A percentile compares a stretch with the other conserved stretches of the same genome.
Evolutionary conservation across 2,329 filamentous ascomycete genomes (phyloP).

Genomic region (Penicillium vulpinum): DNA sequence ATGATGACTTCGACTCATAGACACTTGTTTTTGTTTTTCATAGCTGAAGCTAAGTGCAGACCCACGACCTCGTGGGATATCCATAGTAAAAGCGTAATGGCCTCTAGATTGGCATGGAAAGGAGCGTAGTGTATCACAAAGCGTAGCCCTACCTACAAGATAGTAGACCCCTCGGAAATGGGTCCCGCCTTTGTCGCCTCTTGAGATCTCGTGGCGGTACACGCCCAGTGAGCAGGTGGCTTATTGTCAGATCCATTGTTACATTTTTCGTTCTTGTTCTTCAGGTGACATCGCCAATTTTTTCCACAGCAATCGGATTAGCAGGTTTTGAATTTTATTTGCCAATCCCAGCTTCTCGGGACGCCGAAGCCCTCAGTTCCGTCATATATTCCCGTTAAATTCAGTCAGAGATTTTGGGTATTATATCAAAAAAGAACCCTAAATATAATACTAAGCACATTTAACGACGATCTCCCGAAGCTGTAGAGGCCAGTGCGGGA

Average conservation of each 20-base stretch:
- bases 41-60: not conserved
- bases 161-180: no score
- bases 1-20: no score
- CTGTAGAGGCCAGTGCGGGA: slow-evolving; percentile 55
- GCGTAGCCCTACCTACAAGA: no score
- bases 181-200: not conserved
- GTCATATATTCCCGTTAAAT: slow-evolving; percentile 42
- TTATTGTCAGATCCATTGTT: not conserved
- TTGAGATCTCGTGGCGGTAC: not conserved
- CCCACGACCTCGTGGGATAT: slow-evolving; percentile 34
- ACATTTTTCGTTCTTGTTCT: no score
- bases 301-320: not conserved
- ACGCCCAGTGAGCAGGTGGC: not conserved
- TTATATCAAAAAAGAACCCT: slow-evolving; percentile 20
- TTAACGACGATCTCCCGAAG: slow-evolving; percentile 36
- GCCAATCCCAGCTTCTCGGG: slow-evolving; percentile 49
- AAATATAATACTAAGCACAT: slow-evolving; percentile 18
- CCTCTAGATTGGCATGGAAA: not conserved
- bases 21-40: no score
- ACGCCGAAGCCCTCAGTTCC: slow-evolving; percentile 44
- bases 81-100: slow-evolving; percentile 37
- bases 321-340: slow-evolving; percentile 4
- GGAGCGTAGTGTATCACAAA: no score
- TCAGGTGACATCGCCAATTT: not conserved
- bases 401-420: slow-evolving; percentile 48